Conservation (phyloP, 192 early-diverging fungal genomes). For the Coemansia asiatica region DNA sequence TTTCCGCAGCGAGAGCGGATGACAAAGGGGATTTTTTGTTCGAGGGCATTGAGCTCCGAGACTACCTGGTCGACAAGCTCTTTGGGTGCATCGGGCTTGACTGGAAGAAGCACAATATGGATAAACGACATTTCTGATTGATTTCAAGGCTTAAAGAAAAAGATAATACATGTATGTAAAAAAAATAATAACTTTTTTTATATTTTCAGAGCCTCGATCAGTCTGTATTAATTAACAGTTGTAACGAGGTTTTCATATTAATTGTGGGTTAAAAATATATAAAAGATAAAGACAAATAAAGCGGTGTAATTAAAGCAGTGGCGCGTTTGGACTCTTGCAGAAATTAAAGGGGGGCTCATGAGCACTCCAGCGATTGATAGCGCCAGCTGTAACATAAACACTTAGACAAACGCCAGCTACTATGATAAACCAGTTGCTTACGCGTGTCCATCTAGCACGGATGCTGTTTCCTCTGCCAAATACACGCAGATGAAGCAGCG, state of each 20-base stretch:
- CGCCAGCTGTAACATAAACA: slow-evolving; percentile 69
- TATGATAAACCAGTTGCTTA: slow-evolving; percentile 60
- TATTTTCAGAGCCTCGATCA: no score
- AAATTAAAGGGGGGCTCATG: slow-evolving; percentile 25
- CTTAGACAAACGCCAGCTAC: slow-evolving; percentile 68
- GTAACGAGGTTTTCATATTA: no score
- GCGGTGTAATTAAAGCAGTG: background rate
- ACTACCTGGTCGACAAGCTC: slow-evolving; percentile 24
- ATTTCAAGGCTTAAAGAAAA: background rate
- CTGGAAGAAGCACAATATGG: slow-evolving; percentile 39
- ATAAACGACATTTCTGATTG: slow-evolving; percentile 21
- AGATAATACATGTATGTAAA: background rate
- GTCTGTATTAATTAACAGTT: no score
- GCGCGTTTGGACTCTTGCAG: slow-evolving; percentile 1
- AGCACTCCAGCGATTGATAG: slow-evolving; percentile 22
- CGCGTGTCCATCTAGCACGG: slow-evolving; percentile 23
- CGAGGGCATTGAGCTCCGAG: slow-evolving; percentile 19
- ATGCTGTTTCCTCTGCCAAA: slow-evolving; percentile 40
- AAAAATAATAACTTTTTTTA: background rate
- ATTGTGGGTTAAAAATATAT: background rate
- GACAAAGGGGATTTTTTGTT: slow-evolving; percentile 30
- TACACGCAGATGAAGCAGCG: slow-evolving; percentile 74
- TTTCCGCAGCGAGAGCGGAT: slow-evolving; percentile 27
- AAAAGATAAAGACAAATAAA: background rate
- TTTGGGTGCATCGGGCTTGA: slow-evolving; percentile 20